Evolutionary conservation across 2,329 filamentous ascomycete species (phyloP), one percentile per base, ranked within the genome.

Genomic region (Escovopsis sp.): DNA sequence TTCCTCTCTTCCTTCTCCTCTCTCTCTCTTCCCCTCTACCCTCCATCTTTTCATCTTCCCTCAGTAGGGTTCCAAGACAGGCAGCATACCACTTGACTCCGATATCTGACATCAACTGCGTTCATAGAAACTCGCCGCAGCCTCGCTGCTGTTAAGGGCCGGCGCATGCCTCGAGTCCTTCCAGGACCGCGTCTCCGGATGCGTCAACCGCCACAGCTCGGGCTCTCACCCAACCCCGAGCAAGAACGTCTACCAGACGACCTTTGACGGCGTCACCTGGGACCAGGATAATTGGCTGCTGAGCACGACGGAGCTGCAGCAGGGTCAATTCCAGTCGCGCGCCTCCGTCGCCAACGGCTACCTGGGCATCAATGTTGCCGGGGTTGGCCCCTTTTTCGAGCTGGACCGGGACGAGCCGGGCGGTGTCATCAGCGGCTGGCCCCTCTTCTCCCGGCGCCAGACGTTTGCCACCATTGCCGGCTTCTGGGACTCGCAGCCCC

Each of bases 381-480:
- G 46, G 10, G 47, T 43, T 2, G 54, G 54, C 1, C 54, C 54
- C 0, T 56, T 55, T 24, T 56, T 55, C 29, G 54, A 56, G 41
- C 15, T 45, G 2, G 54, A 56, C 29, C 34, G 39, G 1, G 45
- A 47, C 1, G 46, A 48, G 2, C 44, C 48, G 20, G 48, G 51
- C 25, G 48, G 49, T 25, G 41, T 45, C n/a, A 72, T 76, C 47
- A 76, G 68, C 45, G 79, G 78, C 5, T 84, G 80, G 80, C 80
- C 80, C 5, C 61, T 84, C 3, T 79, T 73, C 54, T 71, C 73
- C 43, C 61, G 67, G 24, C 66, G 80, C 16, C 76, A 81, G 54
- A 71, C 72, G 0, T 83, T 84, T 52, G 74, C 74, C 1, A 82
- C 78, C 0, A 70, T 84, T 32, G 70, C 74, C 4, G 80, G 79